Evolutionary conservation across 23 red algal genomes (phyloP).

Genomic region (Agarophyton chilense): DNA sequence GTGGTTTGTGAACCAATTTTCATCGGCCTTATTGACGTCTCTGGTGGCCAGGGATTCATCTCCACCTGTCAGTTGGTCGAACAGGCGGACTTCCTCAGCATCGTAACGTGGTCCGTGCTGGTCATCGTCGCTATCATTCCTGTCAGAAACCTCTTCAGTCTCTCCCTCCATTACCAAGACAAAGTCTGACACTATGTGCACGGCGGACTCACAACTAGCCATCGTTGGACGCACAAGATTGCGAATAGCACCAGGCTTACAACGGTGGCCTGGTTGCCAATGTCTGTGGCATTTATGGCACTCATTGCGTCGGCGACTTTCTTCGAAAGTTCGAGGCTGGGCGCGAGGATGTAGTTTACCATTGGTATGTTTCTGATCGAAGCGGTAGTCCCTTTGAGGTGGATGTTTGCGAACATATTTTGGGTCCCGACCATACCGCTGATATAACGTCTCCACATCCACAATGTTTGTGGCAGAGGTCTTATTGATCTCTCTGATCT

Average conservation of each 20-base stretch:
- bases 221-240: too few species aligned
- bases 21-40: background rate
- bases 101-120: background rate
- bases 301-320: too few species aligned
- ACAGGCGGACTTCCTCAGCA: background rate
- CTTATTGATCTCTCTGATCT: background rate
- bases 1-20: conserved; percentile 19
- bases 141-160: background rate
- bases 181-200: too few species aligned
- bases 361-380: too few species aligned
- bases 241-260: too few species aligned
- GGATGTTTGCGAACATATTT: conserved; percentile 37
- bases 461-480: background rate
- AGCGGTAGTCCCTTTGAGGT: background rate
- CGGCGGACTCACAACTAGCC: too few species aligned
- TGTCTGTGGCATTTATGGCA: too few species aligned
- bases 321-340: too few species aligned
- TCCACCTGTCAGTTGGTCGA: background rate
- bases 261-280: too few species aligned
- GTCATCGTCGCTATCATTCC: background rate
- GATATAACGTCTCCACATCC: conserved; percentile 3
- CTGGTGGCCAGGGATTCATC: background rate
- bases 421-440: conserved; percentile 55
- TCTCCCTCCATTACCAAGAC: too few species aligned
- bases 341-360: too few species aligned